phyloP scores from a whole-genome alignment of 2,329 filamentous ascomycete species.

The Cytospora chrysosperma region DNA sequence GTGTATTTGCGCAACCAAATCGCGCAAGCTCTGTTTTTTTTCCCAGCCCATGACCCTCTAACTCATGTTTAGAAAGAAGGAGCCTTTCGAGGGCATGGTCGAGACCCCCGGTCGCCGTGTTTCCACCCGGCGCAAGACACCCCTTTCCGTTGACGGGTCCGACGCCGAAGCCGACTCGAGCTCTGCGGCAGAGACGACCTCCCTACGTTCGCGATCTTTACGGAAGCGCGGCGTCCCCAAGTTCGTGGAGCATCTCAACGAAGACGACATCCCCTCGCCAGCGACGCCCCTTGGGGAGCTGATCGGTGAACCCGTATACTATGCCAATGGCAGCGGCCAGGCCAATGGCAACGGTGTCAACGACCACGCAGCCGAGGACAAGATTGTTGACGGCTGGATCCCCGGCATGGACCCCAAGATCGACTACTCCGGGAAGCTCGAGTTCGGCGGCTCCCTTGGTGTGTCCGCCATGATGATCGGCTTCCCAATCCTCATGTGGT shows the following conservation, averaged over 20 bases:
- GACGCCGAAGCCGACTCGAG: slow-evolving; percentile 52
- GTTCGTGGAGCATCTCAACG: slow-evolving; percentile 51
- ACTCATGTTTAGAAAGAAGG: slow-evolving; percentile 52
- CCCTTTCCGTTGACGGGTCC: slow-evolving; percentile 43
- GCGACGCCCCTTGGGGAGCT: slow-evolving; percentile 30
- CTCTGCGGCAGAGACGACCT: slow-evolving; percentile 44
- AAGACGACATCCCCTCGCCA: slow-evolving; percentile 37
- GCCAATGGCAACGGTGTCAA: slow-evolving; percentile 25
- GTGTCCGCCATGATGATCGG: slow-evolving; percentile 82
- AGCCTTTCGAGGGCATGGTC: slow-evolving; percentile 61
- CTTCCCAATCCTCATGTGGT: slow-evolving; percentile 96
- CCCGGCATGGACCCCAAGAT: slow-evolving; percentile 61
- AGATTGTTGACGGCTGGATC: slow-evolving; percentile 56
- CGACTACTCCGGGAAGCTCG: slow-evolving; percentile 64
- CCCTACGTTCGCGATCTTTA: slow-evolving; percentile 31
- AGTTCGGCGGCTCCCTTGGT: slow-evolving; percentile 87
- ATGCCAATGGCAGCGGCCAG: slow-evolving; percentile 16
- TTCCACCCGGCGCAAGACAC: slow-evolving; percentile 50
- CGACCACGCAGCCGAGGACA: slow-evolving; percentile 33
- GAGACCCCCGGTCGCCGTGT: slow-evolving; percentile 51
- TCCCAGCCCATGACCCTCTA: background rate
- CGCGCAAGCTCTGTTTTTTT: background rate
- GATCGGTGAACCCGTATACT: background rate
- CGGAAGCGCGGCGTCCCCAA: slow-evolving; percentile 49
- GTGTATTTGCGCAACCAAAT: background rate